These are phyloP conservation scores for Salix purpurea DNA, from an alignment of 345 rosid species.

Conservation along the genomic window DNA sequence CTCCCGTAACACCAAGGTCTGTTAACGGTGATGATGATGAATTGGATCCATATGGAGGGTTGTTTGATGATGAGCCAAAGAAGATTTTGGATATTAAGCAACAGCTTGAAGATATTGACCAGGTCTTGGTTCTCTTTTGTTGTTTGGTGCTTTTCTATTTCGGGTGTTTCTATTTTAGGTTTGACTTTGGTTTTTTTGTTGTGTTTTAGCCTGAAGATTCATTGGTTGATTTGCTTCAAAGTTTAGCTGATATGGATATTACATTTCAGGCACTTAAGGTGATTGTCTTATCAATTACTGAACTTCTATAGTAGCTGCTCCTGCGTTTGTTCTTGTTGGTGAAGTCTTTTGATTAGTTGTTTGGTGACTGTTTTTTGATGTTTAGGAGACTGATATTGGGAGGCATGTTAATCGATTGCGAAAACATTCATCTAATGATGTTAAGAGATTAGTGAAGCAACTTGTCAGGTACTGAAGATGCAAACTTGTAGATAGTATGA, in stretches of 20 bases:
- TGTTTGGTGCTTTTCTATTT: neutral
- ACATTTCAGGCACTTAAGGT: slow-evolving; percentile 94
- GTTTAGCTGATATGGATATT: slow-evolving; percentile 89
- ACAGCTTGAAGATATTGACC: slow-evolving; percentile 81
- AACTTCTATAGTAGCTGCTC: neutral
- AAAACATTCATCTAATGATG: slow-evolving; percentile 70
- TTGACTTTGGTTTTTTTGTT: slow-evolving; percentile 8
- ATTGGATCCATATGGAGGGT: slow-evolving; percentile 74
- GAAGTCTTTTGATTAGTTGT: neutral
- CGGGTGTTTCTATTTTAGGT: neutral
- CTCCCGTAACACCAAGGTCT: slow-evolving; percentile 45
- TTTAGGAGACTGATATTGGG: slow-evolving; percentile 71
- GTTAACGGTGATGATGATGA: slow-evolving; percentile 17
- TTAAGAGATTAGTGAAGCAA: slow-evolving; percentile 71
- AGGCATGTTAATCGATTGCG: slow-evolving; percentile 71
- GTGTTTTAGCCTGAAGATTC: slow-evolving; percentile 70
- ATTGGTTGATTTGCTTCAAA: slow-evolving; percentile 86
- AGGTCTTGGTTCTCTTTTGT: slow-evolving; percentile 41
- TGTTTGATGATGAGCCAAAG: slow-evolving; percentile 94
- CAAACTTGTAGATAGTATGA: neutral
- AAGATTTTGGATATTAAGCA: slow-evolving; percentile 74
- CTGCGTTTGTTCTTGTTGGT: neutral
- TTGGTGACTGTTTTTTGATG: slow-evolving; percentile 4
- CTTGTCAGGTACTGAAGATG: slow-evolving; percentile 55
- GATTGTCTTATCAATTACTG: neutral